phyloP scores from a whole-genome alignment of 2,329 filamentous ascomycete genomes.

The Geosmithia flava region DNA sequence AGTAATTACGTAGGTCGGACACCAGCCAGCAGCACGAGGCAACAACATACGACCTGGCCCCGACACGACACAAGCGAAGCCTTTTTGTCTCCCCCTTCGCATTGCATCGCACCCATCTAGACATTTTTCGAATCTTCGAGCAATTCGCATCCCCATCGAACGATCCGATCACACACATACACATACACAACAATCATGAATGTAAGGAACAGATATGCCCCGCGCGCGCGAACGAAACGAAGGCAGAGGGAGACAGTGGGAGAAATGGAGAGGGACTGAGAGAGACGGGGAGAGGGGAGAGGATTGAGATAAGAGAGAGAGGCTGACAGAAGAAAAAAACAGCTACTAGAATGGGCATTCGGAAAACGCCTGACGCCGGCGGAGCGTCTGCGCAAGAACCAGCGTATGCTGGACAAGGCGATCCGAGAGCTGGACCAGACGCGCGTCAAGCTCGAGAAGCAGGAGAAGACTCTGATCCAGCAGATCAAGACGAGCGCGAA shows the following conservation, averaged over 20 bases:
- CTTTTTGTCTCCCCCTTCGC: background rate
- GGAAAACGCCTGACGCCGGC: conserved; percentile 98
- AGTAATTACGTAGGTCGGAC: background rate
- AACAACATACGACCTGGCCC: background rate
- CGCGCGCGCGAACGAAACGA: too few species aligned
- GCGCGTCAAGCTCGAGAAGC: conserved; percentile 89
- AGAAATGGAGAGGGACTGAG: too few species aligned
- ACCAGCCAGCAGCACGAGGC: background rate
- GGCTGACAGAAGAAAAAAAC: conserved; percentile 20
- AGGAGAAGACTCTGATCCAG: conserved; percentile 91
- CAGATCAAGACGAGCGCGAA: conserved; percentile 99
- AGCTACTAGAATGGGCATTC: conserved; percentile 98
- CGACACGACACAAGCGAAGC: too few species aligned
- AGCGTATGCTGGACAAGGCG: conserved; percentile 92
- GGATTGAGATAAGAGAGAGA: background rate
- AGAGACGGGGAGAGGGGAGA: too few species aligned
- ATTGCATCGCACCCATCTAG: background rate
- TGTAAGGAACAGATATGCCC: background rate
- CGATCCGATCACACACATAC: conserved; percentile 22
- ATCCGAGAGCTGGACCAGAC: conserved; percentile 94
- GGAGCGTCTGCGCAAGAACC: conserved; percentile 83
- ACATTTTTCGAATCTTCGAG: conserved; percentile 42
- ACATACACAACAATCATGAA: conserved; percentile 21
- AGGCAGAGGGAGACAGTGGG: too few species aligned
- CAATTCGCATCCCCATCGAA: conserved; percentile 74